A percentile compares a stretch with the other conserved stretches of the same genome.
phyloP scores from a whole-genome alignment of 2,329 filamentous ascomycete genomes.

The Catunica adiposa region DNA sequence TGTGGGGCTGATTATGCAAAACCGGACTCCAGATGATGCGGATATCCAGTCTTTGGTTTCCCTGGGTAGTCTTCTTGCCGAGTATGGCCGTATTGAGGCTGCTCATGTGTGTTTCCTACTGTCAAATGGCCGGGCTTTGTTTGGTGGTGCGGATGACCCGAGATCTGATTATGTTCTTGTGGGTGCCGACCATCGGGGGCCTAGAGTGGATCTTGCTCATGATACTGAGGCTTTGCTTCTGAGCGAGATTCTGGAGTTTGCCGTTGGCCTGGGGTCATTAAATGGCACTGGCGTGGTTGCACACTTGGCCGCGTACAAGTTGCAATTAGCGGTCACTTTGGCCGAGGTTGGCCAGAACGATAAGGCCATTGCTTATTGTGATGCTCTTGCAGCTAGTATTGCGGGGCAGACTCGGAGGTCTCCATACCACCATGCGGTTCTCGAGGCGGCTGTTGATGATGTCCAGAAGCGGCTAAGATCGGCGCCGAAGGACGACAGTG shows the following conservation, averaged over 20 bases:
- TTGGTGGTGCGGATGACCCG: conserved; percentile 71
- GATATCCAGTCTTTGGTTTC: conserved; percentile 64
- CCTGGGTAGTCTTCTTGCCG: conserved; percentile 64
- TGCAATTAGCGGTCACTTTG: conserved; percentile 69
- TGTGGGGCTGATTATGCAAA: conserved; percentile 67
- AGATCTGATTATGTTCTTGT: conserved; percentile 66
- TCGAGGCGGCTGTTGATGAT: conserved; percentile 68
- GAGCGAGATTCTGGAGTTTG: conserved; percentile 94
- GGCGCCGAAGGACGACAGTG: conserved; percentile 53
- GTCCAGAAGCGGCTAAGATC: conserved; percentile 68
- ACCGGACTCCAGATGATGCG: conserved; percentile 52
- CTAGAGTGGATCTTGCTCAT: conserved; percentile 54
- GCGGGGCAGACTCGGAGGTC: conserved; percentile 69
- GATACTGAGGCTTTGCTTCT: conserved; percentile 78
- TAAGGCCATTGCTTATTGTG: conserved; percentile 84
- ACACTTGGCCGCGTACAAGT: conserved; percentile 79
- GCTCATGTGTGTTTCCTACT: conserved; percentile 92
- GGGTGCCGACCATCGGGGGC: conserved; percentile 62
- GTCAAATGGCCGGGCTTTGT: conserved; percentile 50
- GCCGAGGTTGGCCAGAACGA: conserved; percentile 68
- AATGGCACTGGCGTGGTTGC: conserved; percentile 20
- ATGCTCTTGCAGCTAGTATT: conserved; percentile 60
- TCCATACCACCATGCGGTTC: conserved; percentile 63
- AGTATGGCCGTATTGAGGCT: conserved; percentile 78
- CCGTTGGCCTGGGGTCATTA: conserved; percentile 50